phyloP scores from a whole-genome alignment of 148 eudicot genomes.

The Chenopodium berlandieri region DNA sequence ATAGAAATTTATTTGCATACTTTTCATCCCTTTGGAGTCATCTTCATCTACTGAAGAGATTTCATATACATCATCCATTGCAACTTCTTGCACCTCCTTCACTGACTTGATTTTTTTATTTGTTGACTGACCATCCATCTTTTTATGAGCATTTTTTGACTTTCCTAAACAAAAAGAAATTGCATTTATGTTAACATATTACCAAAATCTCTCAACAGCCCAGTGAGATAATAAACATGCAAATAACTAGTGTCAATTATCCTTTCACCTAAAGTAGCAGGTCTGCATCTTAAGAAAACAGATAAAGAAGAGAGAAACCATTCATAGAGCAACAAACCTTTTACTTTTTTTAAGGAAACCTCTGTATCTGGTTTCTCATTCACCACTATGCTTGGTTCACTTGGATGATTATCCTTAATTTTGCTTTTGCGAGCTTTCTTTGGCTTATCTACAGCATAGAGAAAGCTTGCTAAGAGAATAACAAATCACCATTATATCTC shows the following conservation, averaged over 20 bases:
- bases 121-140: slow-evolving; percentile 30
- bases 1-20: slow-evolving; percentile 39
- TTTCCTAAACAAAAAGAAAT: slow-evolving; percentile 37
- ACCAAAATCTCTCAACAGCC: background rate
- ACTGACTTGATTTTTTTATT: slow-evolving; percentile 28
- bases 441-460: slow-evolving; percentile 11
- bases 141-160: slow-evolving; percentile 41
- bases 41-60: slow-evolving; percentile 83
- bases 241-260: background rate
- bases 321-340: slow-evolving; percentile 16
- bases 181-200: background rate
- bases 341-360: slow-evolving; percentile 3
- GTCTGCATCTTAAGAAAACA: background rate
- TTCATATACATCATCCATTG: slow-evolving; percentile 47
- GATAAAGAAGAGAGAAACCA: background rate
- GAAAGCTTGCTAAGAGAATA: background rate
- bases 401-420: slow-evolving; percentile 14
- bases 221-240: background rate
- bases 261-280: background rate
- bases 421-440: slow-evolving; percentile 28
- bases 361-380: slow-evolving; percentile 14
- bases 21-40: slow-evolving; percentile 75
- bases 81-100: slow-evolving; percentile 32
- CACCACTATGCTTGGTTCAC: slow-evolving; percentile 1
- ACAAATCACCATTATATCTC: slow-evolving; percentile 1